Base-by-base conservation (phyloP, 306 rosid genomes). In the Trichosanthes truncata region DNA sequence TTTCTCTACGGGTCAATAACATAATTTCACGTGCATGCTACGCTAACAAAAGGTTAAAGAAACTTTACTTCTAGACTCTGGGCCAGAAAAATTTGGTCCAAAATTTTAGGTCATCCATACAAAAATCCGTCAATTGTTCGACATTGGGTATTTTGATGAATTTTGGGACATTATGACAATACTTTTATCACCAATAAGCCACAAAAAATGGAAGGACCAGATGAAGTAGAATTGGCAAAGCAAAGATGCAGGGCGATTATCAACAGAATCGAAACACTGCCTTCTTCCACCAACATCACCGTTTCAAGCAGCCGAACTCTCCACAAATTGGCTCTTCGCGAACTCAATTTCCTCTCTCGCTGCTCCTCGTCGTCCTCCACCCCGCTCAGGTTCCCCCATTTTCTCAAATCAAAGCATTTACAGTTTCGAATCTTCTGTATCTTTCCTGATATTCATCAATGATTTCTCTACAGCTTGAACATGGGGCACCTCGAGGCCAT, bases 401-500 rank as follows among this genome's bases (percentile, higher is more conserved):
- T 60, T 43, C 15, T 67, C 63, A 14, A 43, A 41, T 76, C 76
- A 14, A 41, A 77, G 1, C 36, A 38, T 21, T 57, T 26, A 77
- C 72, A 60, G 12, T 78, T 78, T 60, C 15, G 15, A 35, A 25
- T 43, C 55, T 59, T 80, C 48, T 26, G 13, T 73, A 17, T 60
- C 46, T 14, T 53, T 13, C 45, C 63, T 80, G 7, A 55, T 21
- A 12, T 18, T 23, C n/a, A 53, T 33, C 26, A 9, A 35, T 33
- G 79, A 15, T 80, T 12, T 83, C 35, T 48, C 82, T 40, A 21
- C 91, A 94, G 97, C 79, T 77, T 87, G 65, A 94, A 94, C 84
- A 89, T 94, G 49, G 98, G 98, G 46, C 98, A 94, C 86, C 85
- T 94, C 2, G 97, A 92, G 81, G 89, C 97, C 67, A 89, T 92